Conservation (phyloP, 768 basidiomycete species). For the Boletus fagicola region DNA sequence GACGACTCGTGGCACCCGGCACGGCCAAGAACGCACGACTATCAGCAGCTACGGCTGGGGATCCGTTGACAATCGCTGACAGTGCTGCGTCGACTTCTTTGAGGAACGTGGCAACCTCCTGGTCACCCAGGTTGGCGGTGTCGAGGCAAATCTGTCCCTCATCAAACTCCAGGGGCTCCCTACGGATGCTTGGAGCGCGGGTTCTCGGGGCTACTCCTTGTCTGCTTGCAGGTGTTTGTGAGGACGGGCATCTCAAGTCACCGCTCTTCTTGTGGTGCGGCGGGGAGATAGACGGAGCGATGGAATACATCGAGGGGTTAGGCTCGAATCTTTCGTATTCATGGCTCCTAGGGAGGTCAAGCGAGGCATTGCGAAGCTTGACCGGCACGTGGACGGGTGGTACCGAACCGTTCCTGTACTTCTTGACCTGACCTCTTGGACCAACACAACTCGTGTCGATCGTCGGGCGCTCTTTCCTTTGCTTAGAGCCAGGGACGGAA, state of each 20-base stretch:
- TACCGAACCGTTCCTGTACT: constrained; percentile 33
- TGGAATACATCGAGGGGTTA: constrained; percentile 31
- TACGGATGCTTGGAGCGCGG: constrained; percentile 29
- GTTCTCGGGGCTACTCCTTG: constrained; percentile 23
- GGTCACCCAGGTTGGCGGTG: constrained; percentile 30
- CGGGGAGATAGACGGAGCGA: constrained; percentile 30
- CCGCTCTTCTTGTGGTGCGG: constrained; percentile 22
- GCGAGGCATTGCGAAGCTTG: constrained; percentile 31
- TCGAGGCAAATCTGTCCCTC: constrained; percentile 33
- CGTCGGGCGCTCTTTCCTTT: constrained; percentile 31
- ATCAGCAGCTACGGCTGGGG: constrained; percentile 30
- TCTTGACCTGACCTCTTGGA: constrained; percentile 31
- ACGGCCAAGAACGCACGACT: constrained; percentile 32
- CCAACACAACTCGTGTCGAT: constrained; percentile 34
- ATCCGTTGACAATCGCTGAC: constrained; percentile 24
- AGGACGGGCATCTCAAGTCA: constrained; percentile 22
- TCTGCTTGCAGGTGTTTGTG: constrained; percentile 28
- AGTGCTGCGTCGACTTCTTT: constrained; percentile 32
- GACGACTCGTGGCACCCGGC: constrained; percentile 25
- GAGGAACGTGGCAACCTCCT: constrained; percentile 32
- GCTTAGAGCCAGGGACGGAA: constrained; percentile 21
- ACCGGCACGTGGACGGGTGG: constrained; percentile 30
- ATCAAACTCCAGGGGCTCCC: constrained; percentile 30
- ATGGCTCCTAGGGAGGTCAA: constrained; percentile 28
- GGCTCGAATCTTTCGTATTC: constrained; percentile 29